Percentiles rank a stretch among this genome's conserved stretches.
These are phyloP conservation scores for Graphiopsis chlorocephala DNA, from an alignment of 2,329 filamentous ascomycete genomes.

Conservation along the genomic window DNA sequence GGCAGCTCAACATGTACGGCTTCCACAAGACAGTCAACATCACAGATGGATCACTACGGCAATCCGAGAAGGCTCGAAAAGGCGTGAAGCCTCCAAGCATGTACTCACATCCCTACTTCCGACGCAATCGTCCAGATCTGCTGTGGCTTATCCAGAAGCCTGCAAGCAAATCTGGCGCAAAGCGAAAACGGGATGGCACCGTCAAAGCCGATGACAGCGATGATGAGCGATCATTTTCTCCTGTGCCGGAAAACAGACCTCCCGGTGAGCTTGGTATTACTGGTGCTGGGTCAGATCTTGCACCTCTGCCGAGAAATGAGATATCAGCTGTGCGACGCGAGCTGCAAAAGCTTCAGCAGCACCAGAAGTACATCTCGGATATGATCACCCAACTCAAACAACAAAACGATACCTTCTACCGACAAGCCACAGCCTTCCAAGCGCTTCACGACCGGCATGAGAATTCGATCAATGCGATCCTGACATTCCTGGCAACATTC, in stretches of 20 bases:
- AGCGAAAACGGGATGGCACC: slow-evolving; percentile 54
- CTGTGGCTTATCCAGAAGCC: slow-evolving; percentile 97
- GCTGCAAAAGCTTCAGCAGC: slow-evolving; percentile 75
- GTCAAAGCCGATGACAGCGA: slow-evolving; percentile 68
- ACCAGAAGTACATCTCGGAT: slow-evolving; percentile 80
- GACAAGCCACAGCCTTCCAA: slow-evolving; percentile 85
- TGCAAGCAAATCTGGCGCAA: slow-evolving; percentile 61
- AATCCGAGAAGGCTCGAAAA: slow-evolving; percentile 91
- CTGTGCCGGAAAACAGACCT: slow-evolving; percentile 26
- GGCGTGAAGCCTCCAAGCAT: slow-evolving; percentile 94
- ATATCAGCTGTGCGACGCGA: slow-evolving; percentile 75
- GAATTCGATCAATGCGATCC: slow-evolving; percentile 97
- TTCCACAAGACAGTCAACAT: slow-evolving; percentile 61
- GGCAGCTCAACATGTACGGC: slow-evolving; percentile 62
- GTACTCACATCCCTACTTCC: slow-evolving; percentile 96
- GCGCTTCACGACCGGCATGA: slow-evolving; percentile 93
- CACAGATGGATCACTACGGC: slow-evolving; percentile 96
- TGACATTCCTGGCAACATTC: slow-evolving; percentile 94
- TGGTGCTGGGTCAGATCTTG: slow-evolving; percentile 47
- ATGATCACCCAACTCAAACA: slow-evolving; percentile 77
- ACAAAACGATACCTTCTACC: slow-evolving; percentile 84
- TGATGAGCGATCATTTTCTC: slow-evolving; percentile 52
- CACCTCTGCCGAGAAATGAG: slow-evolving; percentile 66
- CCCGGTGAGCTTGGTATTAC: slow-evolving; percentile 24
- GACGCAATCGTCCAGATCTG: slow-evolving; percentile 85